These are phyloP conservation scores for Debaryomyces sp. DNA, from an alignment of 1,139 yeast species.

Conservation along the genomic window DNA sequence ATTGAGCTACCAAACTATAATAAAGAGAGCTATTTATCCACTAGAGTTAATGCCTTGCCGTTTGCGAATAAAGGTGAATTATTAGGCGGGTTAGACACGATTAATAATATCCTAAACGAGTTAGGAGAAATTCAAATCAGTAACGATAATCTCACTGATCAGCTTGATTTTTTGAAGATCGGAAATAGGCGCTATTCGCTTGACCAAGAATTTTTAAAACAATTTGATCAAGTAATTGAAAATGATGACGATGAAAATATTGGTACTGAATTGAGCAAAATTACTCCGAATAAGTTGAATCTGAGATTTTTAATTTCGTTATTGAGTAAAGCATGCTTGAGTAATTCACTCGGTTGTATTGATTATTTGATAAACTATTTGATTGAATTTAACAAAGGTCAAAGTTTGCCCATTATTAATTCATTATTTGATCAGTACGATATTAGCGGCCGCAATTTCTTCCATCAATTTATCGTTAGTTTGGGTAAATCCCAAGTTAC, in stretches of 20 bases:
- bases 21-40: conserved; percentile 64
- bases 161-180: conserved; percentile 15
- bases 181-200: conserved; percentile 24
- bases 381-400: conserved; percentile 15
- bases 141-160: conserved; percentile 3
- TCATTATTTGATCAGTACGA: conserved; percentile 63
- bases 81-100: conserved; percentile 52
- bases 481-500: conserved; percentile 59
- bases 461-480: conserved; percentile 80
- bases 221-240: conserved; percentile 34
- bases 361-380: conserved; percentile 48
- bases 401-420: conserved; percentile 19
- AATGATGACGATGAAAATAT: conserved; percentile 49
- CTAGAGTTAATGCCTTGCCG: conserved; percentile 74
- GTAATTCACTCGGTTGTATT: conserved; percentile 55
- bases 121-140: conserved; percentile 18
- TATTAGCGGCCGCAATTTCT: conserved; percentile 78
- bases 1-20: conserved; percentile 55
- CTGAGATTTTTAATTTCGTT: conserved; percentile 54
- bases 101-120: conserved; percentile 55
- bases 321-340: conserved; percentile 64
- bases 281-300: conserved; percentile 26
- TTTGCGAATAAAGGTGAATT: conserved; percentile 74
- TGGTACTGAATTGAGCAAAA: conserved; percentile 35
- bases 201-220: conserved; percentile 32